A percentile compares a stretch with the other conserved stretches of the same genome.
Conservation (phyloP, 2,329 filamentous ascomycete genomes). For the Zasmidium citrigriseum region DNA sequence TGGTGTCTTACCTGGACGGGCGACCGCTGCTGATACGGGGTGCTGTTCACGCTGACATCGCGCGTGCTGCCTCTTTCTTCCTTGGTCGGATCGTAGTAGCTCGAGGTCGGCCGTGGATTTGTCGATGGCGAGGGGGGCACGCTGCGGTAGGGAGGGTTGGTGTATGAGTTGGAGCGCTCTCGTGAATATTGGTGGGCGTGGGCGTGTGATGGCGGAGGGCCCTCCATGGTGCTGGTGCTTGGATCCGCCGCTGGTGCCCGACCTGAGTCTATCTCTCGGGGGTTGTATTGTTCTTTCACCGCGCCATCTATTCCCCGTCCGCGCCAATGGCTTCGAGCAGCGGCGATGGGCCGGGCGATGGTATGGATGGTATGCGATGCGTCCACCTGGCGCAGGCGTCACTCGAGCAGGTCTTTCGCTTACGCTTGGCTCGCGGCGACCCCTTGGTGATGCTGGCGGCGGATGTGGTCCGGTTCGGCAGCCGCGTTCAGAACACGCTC, state of each 20-base stretch:
- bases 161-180: slow-evolving; percentile 33
- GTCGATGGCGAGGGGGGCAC: slow-evolving; percentile 34
- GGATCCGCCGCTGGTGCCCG: not conserved
- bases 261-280: slow-evolving; percentile 9
- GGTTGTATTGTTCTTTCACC: slow-evolving; percentile 2
- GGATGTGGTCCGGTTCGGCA: not conserved
- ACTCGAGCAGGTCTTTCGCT: slow-evolving; percentile 6
- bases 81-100: slow-evolving; percentile 53
- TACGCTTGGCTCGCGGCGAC: too few relatives aligned
- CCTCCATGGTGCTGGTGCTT: not conserved
- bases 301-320: not conserved
- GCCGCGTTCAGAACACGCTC: too few relatives aligned
- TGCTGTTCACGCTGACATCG: slow-evolving; percentile 33
- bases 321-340: not conserved
- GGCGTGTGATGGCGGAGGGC: not conserved
- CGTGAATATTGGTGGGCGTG: slow-evolving; percentile 32
- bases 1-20: slow-evolving; percentile 28
- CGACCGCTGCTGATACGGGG: slow-evolving; percentile 38
- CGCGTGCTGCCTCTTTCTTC: slow-evolving; percentile 46
- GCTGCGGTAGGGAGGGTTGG: slow-evolving; percentile 29
- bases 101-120: slow-evolving; percentile 39
- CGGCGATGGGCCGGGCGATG: not conserved
- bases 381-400: not conserved
- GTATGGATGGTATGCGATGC: slow-evolving; percentile 6
- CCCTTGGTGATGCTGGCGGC: too few relatives aligned